A percentile compares a stretch with the other conserved stretches of the same genome.
Conservation (phyloP, 768 basidiomycete genomes). For the Daedaleopsis sinensis region DNA sequence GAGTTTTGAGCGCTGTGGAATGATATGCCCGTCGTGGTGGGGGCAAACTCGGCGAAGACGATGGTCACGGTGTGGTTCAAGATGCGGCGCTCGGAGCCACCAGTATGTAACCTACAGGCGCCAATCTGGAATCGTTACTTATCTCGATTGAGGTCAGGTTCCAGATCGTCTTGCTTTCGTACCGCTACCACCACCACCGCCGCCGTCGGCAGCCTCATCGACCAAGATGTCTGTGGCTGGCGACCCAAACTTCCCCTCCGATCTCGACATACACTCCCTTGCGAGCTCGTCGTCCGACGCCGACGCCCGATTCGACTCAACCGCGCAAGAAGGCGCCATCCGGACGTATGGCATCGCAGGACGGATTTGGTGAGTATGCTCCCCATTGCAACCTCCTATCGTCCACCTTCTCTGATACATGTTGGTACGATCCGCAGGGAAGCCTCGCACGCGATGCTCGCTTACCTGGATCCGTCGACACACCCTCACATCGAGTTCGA, state of each 20-base stretch:
- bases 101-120: neutral
- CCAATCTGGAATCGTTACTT: neutral
- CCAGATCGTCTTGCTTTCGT: neutral
- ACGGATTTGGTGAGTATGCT: constrained; percentile 65
- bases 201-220: too few relatives aligned
- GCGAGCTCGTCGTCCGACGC: constrained; percentile 2
- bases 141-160: neutral
- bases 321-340: constrained; percentile 61
- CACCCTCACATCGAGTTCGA: constrained; percentile 32
- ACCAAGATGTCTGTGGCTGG: neutral
- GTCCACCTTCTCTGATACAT: constrained; percentile 1
- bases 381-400: neutral
- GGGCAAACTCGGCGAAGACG: neutral
- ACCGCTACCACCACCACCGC: neutral
- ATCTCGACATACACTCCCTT: constrained; percentile 43
- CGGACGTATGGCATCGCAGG: constrained; percentile 80
- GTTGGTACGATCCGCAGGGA: constrained; percentile 24
- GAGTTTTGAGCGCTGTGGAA: too few relatives aligned
- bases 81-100: neutral
- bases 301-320: constrained; percentile 32
- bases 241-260: constrained; percentile 49
- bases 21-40: too few relatives aligned
- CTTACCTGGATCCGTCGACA: constrained; percentile 21
- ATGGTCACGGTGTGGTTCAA: constrained; percentile 1
- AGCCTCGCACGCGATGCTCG: constrained; percentile 28